phyloP scores from a whole-genome alignment of 805 yeast species.

The Metschnikowia rubicola region DNA sequence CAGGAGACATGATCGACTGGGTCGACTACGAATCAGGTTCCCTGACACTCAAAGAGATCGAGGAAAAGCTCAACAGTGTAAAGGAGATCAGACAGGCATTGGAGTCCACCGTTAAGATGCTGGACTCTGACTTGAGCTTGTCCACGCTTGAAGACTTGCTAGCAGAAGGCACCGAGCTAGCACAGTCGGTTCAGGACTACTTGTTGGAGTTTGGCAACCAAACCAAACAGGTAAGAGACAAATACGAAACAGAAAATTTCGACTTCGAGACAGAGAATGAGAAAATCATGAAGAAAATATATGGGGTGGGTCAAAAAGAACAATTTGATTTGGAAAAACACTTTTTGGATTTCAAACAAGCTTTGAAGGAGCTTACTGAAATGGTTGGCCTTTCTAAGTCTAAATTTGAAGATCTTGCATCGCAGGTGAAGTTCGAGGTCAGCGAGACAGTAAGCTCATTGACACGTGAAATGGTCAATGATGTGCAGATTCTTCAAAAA shows the following conservation, averaged over 20 bases:
- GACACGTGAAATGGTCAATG: slow-evolving; percentile 28
- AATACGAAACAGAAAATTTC: slow-evolving; percentile 43
- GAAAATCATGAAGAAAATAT: slow-evolving; percentile 30
- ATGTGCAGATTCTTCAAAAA: slow-evolving; percentile 26
- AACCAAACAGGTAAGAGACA: slow-evolving; percentile 38
- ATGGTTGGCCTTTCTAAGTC: slow-evolving; percentile 18
- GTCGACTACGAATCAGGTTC: slow-evolving; percentile 66
- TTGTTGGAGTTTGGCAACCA: slow-evolving; percentile 46
- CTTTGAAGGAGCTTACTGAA: slow-evolving; percentile 27
- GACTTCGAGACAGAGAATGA: slow-evolving; percentile 52
- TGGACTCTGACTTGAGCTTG: slow-evolving; percentile 45
- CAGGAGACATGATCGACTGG: slow-evolving; percentile 66
- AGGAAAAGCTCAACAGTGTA: slow-evolving; percentile 24
- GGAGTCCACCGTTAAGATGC: slow-evolving; percentile 38
- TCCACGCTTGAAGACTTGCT: slow-evolving; percentile 44
- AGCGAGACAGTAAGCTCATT: slow-evolving; percentile 26
- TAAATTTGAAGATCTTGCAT: slow-evolving; percentile 23
- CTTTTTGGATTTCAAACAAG: slow-evolving; percentile 25
- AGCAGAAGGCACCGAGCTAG: slow-evolving; percentile 38
- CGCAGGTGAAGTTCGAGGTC: slow-evolving; percentile 23
- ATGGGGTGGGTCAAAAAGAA: slow-evolving; percentile 9
- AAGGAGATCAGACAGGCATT: slow-evolving; percentile 19
- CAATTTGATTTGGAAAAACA: slow-evolving; percentile 25
- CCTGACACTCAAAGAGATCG: slow-evolving; percentile 33
- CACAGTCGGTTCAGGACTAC: slow-evolving; percentile 42